Evolutionary conservation across 2,329 filamentous ascomycete genomes (phyloP).

Genomic region (Myriosclerotinia duriaeana): DNA sequence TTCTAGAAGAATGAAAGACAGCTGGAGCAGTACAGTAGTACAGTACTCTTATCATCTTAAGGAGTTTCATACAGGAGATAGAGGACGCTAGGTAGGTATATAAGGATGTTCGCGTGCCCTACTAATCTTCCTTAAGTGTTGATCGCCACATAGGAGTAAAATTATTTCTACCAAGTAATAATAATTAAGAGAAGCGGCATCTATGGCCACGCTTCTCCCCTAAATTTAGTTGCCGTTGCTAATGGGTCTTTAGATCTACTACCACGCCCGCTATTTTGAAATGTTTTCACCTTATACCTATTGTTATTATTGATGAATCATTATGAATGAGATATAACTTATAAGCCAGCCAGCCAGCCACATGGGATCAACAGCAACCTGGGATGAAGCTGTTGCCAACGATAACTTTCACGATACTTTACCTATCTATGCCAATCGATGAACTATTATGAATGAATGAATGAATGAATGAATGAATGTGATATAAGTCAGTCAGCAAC

Average conservation of each 20-base stretch:
- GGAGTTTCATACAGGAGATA: background rate
- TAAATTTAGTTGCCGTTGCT: background rate
- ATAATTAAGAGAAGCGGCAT: too few relatives aligned
- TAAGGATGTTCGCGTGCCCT: background rate
- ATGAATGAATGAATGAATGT: too few relatives aligned
- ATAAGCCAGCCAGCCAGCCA: too few relatives aligned
- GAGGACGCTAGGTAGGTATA: background rate
- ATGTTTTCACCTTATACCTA: background rate
- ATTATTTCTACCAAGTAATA: background rate
- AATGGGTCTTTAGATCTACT: background rate
- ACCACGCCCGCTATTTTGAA: background rate
- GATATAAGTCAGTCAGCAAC: too few relatives aligned
- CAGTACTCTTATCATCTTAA: background rate
- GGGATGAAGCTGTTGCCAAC: background rate
- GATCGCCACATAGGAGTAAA: background rate
- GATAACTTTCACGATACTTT: background rate
- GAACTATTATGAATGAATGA: too few relatives aligned
- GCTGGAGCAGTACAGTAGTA: background rate
- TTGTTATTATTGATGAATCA: background rate
- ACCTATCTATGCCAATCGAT: too few relatives aligned
- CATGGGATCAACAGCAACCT: too few relatives aligned
- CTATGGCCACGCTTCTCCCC: background rate
- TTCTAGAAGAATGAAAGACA: background rate
- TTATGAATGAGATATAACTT: background rate
- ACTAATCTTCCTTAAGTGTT: background rate